phyloP scores from a whole-genome alignment of 2,329 filamentous ascomycete species.

The Stylonectria norvegica region DNA sequence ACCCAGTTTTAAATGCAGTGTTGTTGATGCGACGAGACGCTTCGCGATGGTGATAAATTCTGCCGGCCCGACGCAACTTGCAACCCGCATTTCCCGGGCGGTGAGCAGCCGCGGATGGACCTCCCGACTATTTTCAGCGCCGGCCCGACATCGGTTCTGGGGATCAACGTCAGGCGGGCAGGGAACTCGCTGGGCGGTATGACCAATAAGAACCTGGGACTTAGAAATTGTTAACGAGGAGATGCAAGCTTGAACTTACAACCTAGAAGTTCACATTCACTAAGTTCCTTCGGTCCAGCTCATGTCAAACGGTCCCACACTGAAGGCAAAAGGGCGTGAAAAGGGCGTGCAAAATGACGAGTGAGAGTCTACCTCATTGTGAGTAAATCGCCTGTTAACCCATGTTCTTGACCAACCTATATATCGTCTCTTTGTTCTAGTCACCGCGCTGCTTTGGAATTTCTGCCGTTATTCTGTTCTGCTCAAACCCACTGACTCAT shows the following conservation, averaged over 20 bases:
- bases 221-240: background rate
- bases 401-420: slow-evolving; percentile 1
- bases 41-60: slow-evolving; percentile 7
- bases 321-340: slow-evolving; percentile 23
- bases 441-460: too few species aligned
- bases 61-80: slow-evolving; percentile 6
- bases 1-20: too few species aligned
- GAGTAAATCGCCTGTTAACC: slow-evolving; percentile 14
- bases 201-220: slow-evolving; percentile 19
- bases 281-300: slow-evolving; percentile 15
- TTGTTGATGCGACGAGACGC: too few species aligned
- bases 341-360: slow-evolving; percentile 27
- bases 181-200: too few species aligned
- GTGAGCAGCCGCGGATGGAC: background rate
- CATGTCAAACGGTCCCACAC: slow-evolving; percentile 26
- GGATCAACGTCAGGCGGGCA: too few species aligned
- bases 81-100: background rate
- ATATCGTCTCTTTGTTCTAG: background rate
- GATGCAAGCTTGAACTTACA: too few species aligned
- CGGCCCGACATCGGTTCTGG: slow-evolving; percentile 21
- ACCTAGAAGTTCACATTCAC: too few species aligned
- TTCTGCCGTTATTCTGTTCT: too few species aligned
- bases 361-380: slow-evolving; percentile 25
- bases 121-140: background rate
- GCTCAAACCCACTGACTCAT: slow-evolving; percentile 58